phyloP scores from a whole-genome alignment of 2,329 filamentous ascomycete genomes.

The Diaporthe citriasiana region DNA sequence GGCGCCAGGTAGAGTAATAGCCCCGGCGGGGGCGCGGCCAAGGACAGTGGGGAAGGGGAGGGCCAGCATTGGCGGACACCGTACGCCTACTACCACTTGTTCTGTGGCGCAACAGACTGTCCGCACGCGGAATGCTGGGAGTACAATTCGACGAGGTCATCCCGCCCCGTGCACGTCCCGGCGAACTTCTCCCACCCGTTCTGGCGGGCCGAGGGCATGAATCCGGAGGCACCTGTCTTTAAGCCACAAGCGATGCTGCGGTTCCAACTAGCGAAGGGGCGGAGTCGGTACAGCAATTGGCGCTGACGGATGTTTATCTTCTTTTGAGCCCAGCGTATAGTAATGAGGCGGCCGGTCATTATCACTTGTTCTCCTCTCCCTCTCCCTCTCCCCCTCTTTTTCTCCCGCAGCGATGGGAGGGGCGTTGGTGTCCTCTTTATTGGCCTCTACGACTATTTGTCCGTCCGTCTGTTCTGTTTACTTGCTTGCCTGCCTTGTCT shows the following conservation, averaged over 20 bases:
- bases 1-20: slow-evolving; percentile 45
- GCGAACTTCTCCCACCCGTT: background rate
- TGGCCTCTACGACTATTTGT: background rate
- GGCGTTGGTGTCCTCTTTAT: background rate
- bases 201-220: background rate
- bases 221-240: background rate
- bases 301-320: background rate
- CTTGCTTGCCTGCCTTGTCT: slow-evolving; percentile 13
- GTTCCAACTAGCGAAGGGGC: too few relatives aligned
- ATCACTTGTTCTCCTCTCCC: background rate
- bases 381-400: background rate
- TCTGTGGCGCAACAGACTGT: background rate
- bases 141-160: background rate
- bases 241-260: background rate
- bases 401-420: slow-evolving; percentile 7
- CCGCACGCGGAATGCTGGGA: background rate
- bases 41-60: background rate
- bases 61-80: background rate
- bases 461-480: slow-evolving; percentile 2
- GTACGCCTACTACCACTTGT: too few relatives aligned
- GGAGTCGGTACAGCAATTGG: too few relatives aligned
- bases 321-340: slow-evolving; percentile 5
- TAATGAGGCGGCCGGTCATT: slow-evolving; percentile 21
- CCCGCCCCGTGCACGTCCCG: background rate
- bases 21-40: slow-evolving; percentile 3